A percentile compares a stretch with the other conserved stretches of the same genome.
These are phyloP conservation scores for Citrus maxima DNA, from an alignment of 345 rosid genomes.

Conservation along the genomic window DNA sequence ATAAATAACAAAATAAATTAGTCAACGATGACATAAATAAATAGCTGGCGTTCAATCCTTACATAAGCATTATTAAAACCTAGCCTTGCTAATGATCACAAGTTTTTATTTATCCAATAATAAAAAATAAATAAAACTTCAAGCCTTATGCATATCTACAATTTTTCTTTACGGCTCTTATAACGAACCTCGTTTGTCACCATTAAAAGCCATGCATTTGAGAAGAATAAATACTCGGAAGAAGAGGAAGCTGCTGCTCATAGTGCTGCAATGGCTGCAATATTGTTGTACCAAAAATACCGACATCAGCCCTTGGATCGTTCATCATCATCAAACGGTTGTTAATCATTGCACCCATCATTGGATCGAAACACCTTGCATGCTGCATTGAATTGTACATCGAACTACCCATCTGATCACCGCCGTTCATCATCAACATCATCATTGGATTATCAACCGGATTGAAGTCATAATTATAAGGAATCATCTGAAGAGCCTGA, in stretches of 20 bases:
- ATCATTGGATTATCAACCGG: neutral
- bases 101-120: neutral
- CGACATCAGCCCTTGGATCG: neutral
- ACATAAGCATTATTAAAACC: neutral
- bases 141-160: neutral
- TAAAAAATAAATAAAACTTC: neutral
- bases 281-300: neutral
- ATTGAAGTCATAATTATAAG: neutral
- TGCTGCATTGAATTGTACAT: neutral
- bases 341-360: neutral
- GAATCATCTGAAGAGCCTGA: neutral
- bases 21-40: neutral
- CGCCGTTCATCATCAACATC: neutral
- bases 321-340: neutral
- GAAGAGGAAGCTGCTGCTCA: neutral
- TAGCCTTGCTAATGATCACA: neutral
- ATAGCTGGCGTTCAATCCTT: neutral
- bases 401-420: neutral
- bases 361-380: neutral
- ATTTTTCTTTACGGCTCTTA: neutral
- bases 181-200: neutral
- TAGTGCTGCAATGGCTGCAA: neutral
- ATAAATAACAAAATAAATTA: neutral
- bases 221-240: neutral
- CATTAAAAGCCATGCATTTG: neutral